Base-by-base conservation (phyloP, 495 filamentous ascomycete genomes). In the Talaromyces wortmannii region DNA sequence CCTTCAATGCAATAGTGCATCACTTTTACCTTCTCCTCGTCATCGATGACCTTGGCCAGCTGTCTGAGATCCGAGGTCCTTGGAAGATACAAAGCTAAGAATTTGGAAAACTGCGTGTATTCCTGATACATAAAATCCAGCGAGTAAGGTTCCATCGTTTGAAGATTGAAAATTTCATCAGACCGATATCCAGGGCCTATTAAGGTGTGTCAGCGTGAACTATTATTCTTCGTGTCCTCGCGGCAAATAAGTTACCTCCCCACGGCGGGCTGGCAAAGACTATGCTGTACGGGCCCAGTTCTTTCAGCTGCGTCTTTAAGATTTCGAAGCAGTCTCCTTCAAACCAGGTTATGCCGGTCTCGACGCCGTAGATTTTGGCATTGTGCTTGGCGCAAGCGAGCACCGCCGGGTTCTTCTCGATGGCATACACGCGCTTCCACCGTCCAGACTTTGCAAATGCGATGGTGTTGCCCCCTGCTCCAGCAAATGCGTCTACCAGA, bases 201-300 rank as follows among this genome's bases (percentile, higher is more conserved):
- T 23, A 57, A 18, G 50, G 55, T 50, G 7, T 51, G 59, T 61
- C 40, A 63, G 52, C 6, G 0, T 32, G 2, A 32, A n/a, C 6
- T 15, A 15, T 18, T n/a, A 23, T 43, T 1, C n/a, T 17, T 12
- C 7, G 7, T 16, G 8, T 40, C 31, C 0, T 45, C 36, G 7
- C 0, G 55, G 2, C 44, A 43, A 47, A 45, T 15, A 33, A 63
- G 79, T 59, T 71, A 86, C 84, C 94, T 56, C 94, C 94, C 94
- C 94, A 98, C 0, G 94, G 94, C 33, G 94, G 94, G 60, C 90
- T 96, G 6, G 86, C 88, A 72, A 97, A 98, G 2, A 97, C 63
- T 10, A 88, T 78, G 33, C 85, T 85, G 31, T 77, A 76, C 2
- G 71, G 66, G 5, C 68, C 72, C 44, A 80, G 33, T n/a, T 77